A percentile compares a stretch with the other conserved stretches of the same genome.
Conservation (phyloP, 2,329 filamentous ascomycete genomes). For the Laburnicola sp. region DNA sequence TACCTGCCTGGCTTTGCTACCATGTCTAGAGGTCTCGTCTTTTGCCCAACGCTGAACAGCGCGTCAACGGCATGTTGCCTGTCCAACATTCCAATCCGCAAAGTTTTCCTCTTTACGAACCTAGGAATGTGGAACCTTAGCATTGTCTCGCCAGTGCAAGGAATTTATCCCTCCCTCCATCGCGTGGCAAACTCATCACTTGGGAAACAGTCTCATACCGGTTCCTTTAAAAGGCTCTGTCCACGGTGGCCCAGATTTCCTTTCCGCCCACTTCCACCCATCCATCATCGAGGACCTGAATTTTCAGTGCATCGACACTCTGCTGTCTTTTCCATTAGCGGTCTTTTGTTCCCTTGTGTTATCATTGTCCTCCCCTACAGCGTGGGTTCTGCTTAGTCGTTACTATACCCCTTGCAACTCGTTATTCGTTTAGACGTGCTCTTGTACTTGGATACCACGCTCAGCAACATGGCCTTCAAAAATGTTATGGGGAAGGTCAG, state of each 20-base stretch:
- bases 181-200: constrained; percentile 24
- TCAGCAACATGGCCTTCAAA: constrained; percentile 28
- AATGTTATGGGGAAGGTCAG: constrained; percentile 24
- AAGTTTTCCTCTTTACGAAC: constrained; percentile 1
- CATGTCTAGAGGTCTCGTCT: neutral
- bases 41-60: neutral
- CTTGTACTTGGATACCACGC: constrained; percentile 7
- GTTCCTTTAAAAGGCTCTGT: constrained; percentile 17
- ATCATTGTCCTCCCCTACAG: constrained; percentile 4
- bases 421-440: constrained; percentile 5
- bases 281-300: neutral
- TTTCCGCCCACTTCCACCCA: constrained; percentile 1
- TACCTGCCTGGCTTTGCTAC: neutral
- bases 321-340: constrained; percentile 7
- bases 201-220: constrained; percentile 25
- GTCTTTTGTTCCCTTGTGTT: constrained; percentile 8
- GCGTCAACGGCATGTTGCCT: neutral
- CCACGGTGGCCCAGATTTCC: constrained; percentile 5
- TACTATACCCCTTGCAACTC: constrained; percentile 13
- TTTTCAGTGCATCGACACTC: constrained; percentile 3
- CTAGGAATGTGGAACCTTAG: constrained; percentile 34
- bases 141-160: constrained; percentile 35
- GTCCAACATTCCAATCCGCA: constrained; percentile 24
- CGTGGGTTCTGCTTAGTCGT: constrained; percentile 10
- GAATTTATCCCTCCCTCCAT: constrained; percentile 26